Evolutionary conservation across 2,329 filamentous ascomycete species (phyloP).

Genomic region (Exophiala mesophila): DNA sequence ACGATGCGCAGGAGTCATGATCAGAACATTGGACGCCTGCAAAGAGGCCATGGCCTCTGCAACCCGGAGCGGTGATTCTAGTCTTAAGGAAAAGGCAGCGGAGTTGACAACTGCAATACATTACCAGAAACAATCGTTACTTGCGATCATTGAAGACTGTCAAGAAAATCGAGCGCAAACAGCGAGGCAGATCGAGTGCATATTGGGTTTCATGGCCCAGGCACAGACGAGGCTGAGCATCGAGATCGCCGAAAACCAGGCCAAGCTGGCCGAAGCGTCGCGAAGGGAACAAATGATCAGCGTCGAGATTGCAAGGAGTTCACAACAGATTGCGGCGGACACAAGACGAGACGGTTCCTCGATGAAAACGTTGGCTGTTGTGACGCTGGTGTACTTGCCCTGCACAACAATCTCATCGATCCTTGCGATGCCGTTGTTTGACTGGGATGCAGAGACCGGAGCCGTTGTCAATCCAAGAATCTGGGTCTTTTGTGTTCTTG

Average conservation of each 20-base stretch:
- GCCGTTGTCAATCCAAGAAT: constrained; percentile 3
- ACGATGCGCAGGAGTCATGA: not conserved
- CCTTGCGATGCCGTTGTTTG: constrained; percentile 3
- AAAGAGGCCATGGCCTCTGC: not conserved
- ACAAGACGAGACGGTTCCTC: constrained; percentile 30
- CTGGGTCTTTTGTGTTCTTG: constrained; percentile 17
- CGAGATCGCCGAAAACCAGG: not conserved
- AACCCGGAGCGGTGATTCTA: not conserved
- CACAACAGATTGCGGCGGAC: constrained; percentile 20
- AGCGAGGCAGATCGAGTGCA: not conserved
- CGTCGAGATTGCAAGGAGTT: constrained; percentile 22
- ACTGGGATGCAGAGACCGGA: constrained; percentile 2
- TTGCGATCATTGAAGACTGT: not conserved
- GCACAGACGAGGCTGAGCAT: constrained; percentile 3
- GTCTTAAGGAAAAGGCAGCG: not conserved
- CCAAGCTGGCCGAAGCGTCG: constrained; percentile 9
- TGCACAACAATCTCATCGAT: constrained; percentile 36
- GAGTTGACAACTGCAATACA: not conserved
- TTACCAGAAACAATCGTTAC: not conserved
- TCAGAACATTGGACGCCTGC: not conserved
- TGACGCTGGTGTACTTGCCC: constrained; percentile 39
- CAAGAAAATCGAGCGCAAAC: not conserved
- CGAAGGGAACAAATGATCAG: constrained; percentile 24
- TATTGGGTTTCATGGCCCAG: constrained; percentile 3
- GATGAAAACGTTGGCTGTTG: constrained; percentile 37